These are phyloP conservation scores for Alloteropsis semialata DNA, from an alignment of 176 grass and related monocot genomes.

Conservation along the genomic window DNA sequence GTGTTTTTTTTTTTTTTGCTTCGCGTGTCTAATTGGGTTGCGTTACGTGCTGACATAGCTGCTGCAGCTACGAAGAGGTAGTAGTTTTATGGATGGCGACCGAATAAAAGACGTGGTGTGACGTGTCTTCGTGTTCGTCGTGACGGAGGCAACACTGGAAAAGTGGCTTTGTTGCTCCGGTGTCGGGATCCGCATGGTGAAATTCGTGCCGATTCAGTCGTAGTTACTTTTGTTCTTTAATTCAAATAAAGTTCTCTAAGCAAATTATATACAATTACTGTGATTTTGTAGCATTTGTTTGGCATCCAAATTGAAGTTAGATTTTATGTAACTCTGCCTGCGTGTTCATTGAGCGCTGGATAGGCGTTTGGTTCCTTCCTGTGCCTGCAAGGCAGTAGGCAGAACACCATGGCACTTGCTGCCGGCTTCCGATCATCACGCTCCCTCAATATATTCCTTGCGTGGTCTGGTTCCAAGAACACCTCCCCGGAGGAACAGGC, in stretches of 20 bases:
- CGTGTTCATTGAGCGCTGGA: not conserved
- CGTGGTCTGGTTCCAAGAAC: not conserved
- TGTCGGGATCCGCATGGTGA: not conserved
- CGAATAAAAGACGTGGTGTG: slow-evolving; percentile 14
- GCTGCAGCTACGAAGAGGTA: slow-evolving; percentile 17
- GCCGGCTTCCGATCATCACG: not conserved
- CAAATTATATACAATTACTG: not conserved
- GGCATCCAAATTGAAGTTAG: not conserved
- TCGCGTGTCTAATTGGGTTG: not conserved
- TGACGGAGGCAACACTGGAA: not conserved
- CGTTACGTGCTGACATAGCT: slow-evolving; percentile 19
- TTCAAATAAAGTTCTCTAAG: not conserved
- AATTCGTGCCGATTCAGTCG: not conserved
- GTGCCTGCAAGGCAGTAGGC: slow-evolving; percentile 10
- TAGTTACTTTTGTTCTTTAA: not conserved
- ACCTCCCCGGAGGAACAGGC: not conserved
- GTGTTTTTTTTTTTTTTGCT: not conserved
- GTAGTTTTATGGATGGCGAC: not conserved
- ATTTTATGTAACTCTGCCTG: no score
- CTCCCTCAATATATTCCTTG: slow-evolving; percentile 9
- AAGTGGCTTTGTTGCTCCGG: not conserved
- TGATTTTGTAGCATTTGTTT: not conserved
- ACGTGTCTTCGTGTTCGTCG: not conserved
- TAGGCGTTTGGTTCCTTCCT: not conserved
- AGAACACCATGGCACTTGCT: not conserved